Evolutionary conservation across 805 yeast species (phyloP).

Genomic region (Candida suzukii): DNA sequence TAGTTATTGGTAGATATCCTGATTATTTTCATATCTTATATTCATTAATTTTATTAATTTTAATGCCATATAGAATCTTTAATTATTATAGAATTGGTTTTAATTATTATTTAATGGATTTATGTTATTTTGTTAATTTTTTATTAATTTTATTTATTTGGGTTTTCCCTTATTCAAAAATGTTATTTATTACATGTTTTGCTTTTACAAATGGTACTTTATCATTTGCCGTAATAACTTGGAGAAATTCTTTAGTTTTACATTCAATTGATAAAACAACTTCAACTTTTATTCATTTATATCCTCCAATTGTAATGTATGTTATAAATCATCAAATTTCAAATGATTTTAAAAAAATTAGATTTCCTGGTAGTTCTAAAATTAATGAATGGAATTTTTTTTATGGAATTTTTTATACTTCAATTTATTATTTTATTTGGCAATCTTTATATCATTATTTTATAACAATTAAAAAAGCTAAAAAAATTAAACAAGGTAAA

Average conservation of each 20-base stretch:
- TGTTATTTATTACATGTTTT: constrained; percentile 75
- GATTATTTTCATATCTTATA: constrained; percentile 70
- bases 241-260: constrained; percentile 90
- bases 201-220: constrained; percentile 85
- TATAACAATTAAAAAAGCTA: constrained; percentile 73
- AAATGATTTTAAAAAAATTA: constrained; percentile 35
- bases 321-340: constrained; percentile 76
- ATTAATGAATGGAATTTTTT: constrained; percentile 66
- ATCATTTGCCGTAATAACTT: constrained; percentile 88
- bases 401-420: constrained; percentile 69
- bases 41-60: constrained; percentile 47
- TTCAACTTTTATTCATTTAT: constrained; percentile 79
- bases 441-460: constrained; percentile 86
- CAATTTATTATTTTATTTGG: constrained; percentile 81
- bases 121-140: constrained; percentile 85
- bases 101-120: constrained; percentile 86
- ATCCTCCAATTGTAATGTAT: constrained; percentile 86
- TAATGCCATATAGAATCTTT: constrained; percentile 82
- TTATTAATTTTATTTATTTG: constrained; percentile 68
- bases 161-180: constrained; percentile 69
- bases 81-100: constrained; percentile 72
- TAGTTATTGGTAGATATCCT: constrained; percentile 72
- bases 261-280: constrained; percentile 93
- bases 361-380: constrained; percentile 79
- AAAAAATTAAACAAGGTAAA: constrained; percentile 77